Base-by-base conservation (phyloP, 2,329 filamentous ascomycete genomes). In the Apiospora kogelbergensis region DNA sequence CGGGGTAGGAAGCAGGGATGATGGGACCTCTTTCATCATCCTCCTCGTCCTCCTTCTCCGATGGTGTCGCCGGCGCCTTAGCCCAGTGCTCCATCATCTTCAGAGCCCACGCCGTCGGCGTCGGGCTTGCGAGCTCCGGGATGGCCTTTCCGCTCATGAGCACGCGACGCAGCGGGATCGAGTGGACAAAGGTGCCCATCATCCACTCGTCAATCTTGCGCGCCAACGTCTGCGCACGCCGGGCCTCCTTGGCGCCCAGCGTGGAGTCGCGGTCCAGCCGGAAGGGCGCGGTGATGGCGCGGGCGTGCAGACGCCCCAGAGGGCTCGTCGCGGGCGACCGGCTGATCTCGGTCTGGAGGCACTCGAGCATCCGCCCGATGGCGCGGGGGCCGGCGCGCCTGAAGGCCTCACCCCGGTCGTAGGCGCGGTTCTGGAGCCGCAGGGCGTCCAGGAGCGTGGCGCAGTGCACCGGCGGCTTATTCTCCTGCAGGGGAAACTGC, bases 111-210 rank as follows among this genome's bases (percentile, higher is more conserved):
- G 44, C 9, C 26, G 30, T 37, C 20, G 65, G 65, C 10, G 26
- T 48, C n/a, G 65, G 53, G 7, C 44, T 40, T 9, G 65, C 45
- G 17, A 66, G 44, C 6, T 53, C 44, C 42, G 65, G 65, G 2
- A 53, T 46, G n/a, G 22, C 30, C 65, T 37, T 53, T 1, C 65
- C 65, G 13, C 65, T 66, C 65, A 66, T 53, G 17, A 66, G 65
- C 15, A 66, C 24, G 42, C 65, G 42, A 10, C 65, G 44, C 30
- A 53, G n/a, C 26, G 65, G 33, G 20, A 66, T 66, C 42, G 65
- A 66, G 30, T 66, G 44, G n/a, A 66, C 65, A 24, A 66, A 66
- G 9, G 22, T 9, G 33, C 65, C 65, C 42, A 66, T 44, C 44
- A 66, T n/a, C 65, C 65, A 66, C 26, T 46, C 44, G 26, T 66